phyloP scores from a whole-genome alignment of 495 filamentous ascomycete species.

The Penicillium macrosclerotiorum region DNA sequence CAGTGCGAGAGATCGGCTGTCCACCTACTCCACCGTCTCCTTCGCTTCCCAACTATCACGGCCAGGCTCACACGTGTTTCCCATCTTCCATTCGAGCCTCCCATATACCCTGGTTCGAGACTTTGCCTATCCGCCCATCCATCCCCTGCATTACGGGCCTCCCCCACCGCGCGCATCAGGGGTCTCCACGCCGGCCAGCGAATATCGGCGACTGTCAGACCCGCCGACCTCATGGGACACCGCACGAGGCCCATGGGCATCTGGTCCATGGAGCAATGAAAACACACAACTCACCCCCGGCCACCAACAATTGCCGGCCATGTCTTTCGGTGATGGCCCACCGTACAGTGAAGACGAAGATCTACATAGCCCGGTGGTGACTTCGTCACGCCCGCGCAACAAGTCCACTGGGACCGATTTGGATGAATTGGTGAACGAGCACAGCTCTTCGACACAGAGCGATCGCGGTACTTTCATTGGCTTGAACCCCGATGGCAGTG shows the following conservation, averaged over 20 bases:
- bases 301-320: slow-evolving; percentile 71
- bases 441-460: slow-evolving; percentile 20
- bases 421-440: slow-evolving; percentile 29
- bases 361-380: slow-evolving; percentile 83
- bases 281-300: slow-evolving; percentile 38
- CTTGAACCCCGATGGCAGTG: slow-evolving; percentile 68
- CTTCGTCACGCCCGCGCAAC: slow-evolving; percentile 74
- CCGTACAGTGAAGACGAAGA: slow-evolving; percentile 98
- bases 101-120: slow-evolving; percentile 88
- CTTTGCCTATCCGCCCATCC: slow-evolving; percentile 82
- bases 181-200: slow-evolving; percentile 82
- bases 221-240: slow-evolving; percentile 63
- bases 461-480: slow-evolving; percentile 65
- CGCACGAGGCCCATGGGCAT: slow-evolving; percentile 50
- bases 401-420: slow-evolving; percentile 57
- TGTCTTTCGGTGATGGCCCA: slow-evolving; percentile 86
- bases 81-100: slow-evolving; percentile 84
- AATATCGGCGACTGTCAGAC: slow-evolving; percentile 76
- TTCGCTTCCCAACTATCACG: slow-evolving; percentile 61
- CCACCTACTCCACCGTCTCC: slow-evolving; percentile 62
- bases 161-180: slow-evolving; percentile 72
- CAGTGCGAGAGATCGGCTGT: slow-evolving; percentile 71
- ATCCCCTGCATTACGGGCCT: slow-evolving; percentile 93
- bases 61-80: slow-evolving; percentile 73
- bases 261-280: slow-evolving; percentile 47